Evolutionary conservation across 495 filamentous ascomycete genomes (phyloP), one percentile per base, ranked within the genome.

Genomic region (Neurospora pannonica): DNA sequence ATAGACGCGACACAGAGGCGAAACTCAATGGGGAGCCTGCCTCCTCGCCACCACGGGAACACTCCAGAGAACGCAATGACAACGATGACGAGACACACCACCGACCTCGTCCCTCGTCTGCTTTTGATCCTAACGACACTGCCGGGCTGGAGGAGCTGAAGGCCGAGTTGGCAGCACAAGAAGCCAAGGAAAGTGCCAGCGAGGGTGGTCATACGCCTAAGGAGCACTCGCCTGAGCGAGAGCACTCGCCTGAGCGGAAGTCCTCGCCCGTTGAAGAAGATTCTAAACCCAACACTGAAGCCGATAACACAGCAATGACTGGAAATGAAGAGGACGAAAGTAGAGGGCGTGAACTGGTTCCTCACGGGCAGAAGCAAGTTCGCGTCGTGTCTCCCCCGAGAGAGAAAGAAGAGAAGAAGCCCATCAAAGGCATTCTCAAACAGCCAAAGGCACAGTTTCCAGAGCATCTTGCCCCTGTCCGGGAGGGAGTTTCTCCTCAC

Each of bases 401-500:
- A 31, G 85, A 87, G 17, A 87, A 86, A 76, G 78, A 81, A 19
- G 83, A 85, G 39, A 82, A 82, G 67, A 78, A 78, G 38, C 81
- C 83, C 31, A 81, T 81, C 76, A 80, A 79, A 70, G 79, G 79
- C 74, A 83, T 82, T 92, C 84, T 97, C 15, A 93, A 93, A 80
- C 83, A 87, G 42, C 93, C 93, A 0, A 89, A 87, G 4, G 85
- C 87, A 31, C 91, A 90, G 75, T 97, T 97, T 81, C 93, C 93
- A 0, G 93, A 96, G 76, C 89, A 97, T 38, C 86, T 88, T 0
- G 89, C 91, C 71, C 89, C 91, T 1, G 88, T 95, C n/a, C 85
- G 94, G 36, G 93, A 97, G 78, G 94, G 94, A n/a, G 94, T 96
- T 17, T 92, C 93, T 5, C 94, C 94, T 19, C 87, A 94, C 78